A percentile compares a stretch with the other conserved stretches of the same genome.
These are phyloP conservation scores for Phytophthora quininea DNA, from an alignment of 352 stramenopile genomes.

Conservation along the genomic window DNA sequence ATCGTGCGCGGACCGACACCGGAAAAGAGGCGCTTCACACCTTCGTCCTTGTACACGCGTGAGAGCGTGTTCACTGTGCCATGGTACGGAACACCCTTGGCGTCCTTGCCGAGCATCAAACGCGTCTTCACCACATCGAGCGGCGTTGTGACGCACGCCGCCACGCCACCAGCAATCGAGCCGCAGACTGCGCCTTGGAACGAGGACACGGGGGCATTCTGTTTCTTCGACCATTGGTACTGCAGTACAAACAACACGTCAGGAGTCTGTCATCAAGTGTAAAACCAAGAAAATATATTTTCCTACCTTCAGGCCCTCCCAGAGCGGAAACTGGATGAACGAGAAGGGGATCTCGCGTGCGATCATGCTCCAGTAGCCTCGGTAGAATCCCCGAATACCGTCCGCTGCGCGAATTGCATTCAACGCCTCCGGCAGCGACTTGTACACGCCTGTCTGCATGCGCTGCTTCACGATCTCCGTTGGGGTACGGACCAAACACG, in stretches of 20 bases:
- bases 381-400: slow-evolving; percentile 93
- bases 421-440: slow-evolving; percentile 72
- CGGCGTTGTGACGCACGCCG: slow-evolving; percentile 98
- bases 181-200: slow-evolving; percentile 95
- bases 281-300: not conserved
- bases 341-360: slow-evolving; percentile 99
- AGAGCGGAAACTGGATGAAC: slow-evolving; percentile 99
- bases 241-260: slow-evolving; percentile 25
- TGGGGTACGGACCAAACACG: slow-evolving; percentile 97
- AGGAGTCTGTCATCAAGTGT: not conserved
- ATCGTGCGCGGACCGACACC: slow-evolving; percentile 96
- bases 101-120: slow-evolving; percentile 98
- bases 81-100: slow-evolving; percentile 91
- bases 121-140: slow-evolving; percentile 99
- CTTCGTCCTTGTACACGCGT: slow-evolving; percentile 93
- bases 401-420: slow-evolving; percentile 79
- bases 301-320: slow-evolving; percentile 95
- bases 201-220: slow-evolving; percentile 82
- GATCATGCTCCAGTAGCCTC: slow-evolving; percentile 98
- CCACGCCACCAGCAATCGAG: slow-evolving; percentile 94
- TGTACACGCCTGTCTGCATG: slow-evolving; percentile 96
- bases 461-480: slow-evolving; percentile 99
- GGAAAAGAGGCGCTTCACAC: slow-evolving; percentile 91
- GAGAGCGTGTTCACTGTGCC: slow-evolving; percentile 91
- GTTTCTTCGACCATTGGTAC: slow-evolving; percentile 81